Evolutionary conservation across 1,139 yeast genomes (phyloP).

Genomic region (Hyphopichia wangnamkhiaoensis): DNA sequence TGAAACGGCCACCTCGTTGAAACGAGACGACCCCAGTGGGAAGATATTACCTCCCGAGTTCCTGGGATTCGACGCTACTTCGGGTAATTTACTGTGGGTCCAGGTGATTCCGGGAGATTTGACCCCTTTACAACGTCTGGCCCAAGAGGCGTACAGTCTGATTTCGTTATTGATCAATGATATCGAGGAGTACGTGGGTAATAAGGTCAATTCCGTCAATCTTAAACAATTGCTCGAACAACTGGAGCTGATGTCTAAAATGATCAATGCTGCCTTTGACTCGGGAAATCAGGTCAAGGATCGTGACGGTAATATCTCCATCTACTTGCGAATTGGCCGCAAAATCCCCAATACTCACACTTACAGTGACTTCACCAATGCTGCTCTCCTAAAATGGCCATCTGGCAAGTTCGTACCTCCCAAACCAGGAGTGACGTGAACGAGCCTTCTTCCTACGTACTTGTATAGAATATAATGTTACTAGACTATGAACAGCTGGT

Average conservation of each 20-base stretch:
- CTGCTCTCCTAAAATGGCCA: slow-evolving; percentile 60
- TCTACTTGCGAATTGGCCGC: slow-evolving; percentile 56
- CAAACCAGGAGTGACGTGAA: slow-evolving; percentile 43
- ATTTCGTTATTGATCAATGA: slow-evolving; percentile 74
- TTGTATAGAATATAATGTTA: no score
- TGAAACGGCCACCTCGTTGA: slow-evolving; percentile 68
- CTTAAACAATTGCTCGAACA: slow-evolving; percentile 36
- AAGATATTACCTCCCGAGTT: slow-evolving; percentile 60
- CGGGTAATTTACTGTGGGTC: slow-evolving; percentile 40
- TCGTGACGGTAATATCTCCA: slow-evolving; percentile 32
- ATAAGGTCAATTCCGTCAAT: slow-evolving; percentile 37
- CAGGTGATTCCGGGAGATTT: slow-evolving; percentile 9
- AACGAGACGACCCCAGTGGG: slow-evolving; percentile 77
- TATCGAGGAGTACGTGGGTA: slow-evolving; percentile 71
- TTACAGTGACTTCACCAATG: slow-evolving; percentile 58
- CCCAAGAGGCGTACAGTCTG: slow-evolving; percentile 34
- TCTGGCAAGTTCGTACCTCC: slow-evolving; percentile 51
- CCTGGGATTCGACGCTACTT: slow-evolving; percentile 28
- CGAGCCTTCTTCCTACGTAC: no score
- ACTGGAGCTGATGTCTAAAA: slow-evolving; percentile 16
- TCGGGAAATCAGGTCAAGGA: slow-evolving; percentile 15
- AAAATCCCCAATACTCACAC: slow-evolving; percentile 40
- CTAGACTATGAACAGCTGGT: no score
- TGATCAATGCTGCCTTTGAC: not conserved
- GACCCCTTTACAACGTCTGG: slow-evolving; percentile 10